Percentiles rank a stretch among this genome's conserved stretches.
Evolutionary conservation across 2,329 filamentous ascomycete genomes (phyloP).

Genomic region (Cercospora beticola): DNA sequence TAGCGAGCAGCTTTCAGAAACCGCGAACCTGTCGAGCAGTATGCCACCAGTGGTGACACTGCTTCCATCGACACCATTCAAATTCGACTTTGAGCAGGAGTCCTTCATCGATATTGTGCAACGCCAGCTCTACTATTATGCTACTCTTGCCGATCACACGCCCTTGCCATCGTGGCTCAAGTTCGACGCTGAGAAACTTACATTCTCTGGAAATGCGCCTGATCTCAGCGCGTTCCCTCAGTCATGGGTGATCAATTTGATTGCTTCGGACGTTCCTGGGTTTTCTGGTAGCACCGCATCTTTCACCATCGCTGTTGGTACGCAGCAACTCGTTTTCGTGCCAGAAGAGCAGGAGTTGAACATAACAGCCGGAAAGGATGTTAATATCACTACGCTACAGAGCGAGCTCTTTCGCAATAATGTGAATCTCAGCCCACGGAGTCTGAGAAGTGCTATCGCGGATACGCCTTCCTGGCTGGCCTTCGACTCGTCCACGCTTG

Average conservation of each 20-base stretch:
- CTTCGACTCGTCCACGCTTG: slow-evolving; percentile 62
- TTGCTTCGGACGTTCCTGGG: slow-evolving; percentile 77
- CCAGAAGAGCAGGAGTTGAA: slow-evolving; percentile 52
- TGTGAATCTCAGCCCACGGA: slow-evolving; percentile 46
- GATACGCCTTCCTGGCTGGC: slow-evolving; percentile 67
- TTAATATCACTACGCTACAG: slow-evolving; percentile 37
- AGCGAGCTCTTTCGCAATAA: slow-evolving; percentile 40
- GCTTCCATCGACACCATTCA: slow-evolving; percentile 39
- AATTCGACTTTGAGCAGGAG: slow-evolving; percentile 45
- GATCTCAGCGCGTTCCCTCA: slow-evolving; percentile 67
- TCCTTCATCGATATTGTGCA: slow-evolving; percentile 60
- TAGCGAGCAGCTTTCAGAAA: slow-evolving; percentile 56
- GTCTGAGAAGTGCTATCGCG: slow-evolving; percentile 53
- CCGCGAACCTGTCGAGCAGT: slow-evolving; percentile 55
- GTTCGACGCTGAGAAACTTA: slow-evolving; percentile 65
- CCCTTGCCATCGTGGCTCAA: slow-evolving; percentile 80
- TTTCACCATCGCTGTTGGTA: slow-evolving; percentile 72
- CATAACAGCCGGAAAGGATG: slow-evolving; percentile 34
- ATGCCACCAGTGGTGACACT: slow-evolving; percentile 57
- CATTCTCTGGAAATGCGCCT: slow-evolving; percentile 71
- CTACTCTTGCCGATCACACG: slow-evolving; percentile 72
- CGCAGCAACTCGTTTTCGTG: slow-evolving; percentile 66
- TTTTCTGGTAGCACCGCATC: slow-evolving; percentile 66
- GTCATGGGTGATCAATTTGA: slow-evolving; percentile 67
- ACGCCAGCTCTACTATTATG: slow-evolving; percentile 67